Evolutionary conservation across 2,329 filamentous ascomycete genomes (phyloP).

Genomic region (Cadophora sp.): DNA sequence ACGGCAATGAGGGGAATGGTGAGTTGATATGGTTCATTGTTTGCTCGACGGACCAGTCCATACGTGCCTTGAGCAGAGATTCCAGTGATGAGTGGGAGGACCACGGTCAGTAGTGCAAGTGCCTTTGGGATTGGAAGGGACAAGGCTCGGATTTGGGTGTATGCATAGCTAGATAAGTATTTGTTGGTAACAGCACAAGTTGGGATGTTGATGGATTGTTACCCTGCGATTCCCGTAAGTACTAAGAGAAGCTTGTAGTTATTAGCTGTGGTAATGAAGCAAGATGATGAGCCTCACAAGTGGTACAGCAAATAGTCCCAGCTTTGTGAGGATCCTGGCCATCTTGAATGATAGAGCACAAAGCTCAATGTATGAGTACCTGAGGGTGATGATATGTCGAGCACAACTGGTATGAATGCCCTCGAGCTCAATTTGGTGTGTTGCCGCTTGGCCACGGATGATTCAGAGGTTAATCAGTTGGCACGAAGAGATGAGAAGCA

Average conservation of each 20-base stretch:
- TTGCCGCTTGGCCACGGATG: slow-evolving; percentile 1
- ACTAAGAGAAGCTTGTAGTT: slow-evolving; percentile 35
- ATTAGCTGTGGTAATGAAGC: slow-evolving; percentile 23
- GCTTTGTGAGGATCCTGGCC: slow-evolving; percentile 23
- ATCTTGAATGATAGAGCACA: slow-evolving; percentile 20
- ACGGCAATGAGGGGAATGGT: slow-evolving; percentile 41
- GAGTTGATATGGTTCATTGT: slow-evolving; percentile 36
- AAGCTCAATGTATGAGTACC: not conserved
- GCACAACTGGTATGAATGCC: not conserved
- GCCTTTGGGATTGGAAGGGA: slow-evolving; percentile 42
- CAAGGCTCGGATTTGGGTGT: slow-evolving; percentile 40
- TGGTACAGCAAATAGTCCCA: slow-evolving; percentile 32
- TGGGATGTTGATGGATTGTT: slow-evolving; percentile 1
- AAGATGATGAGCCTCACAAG: slow-evolving; percentile 30
- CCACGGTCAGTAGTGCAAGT: slow-evolving; percentile 39
- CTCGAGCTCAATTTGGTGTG: not conserved
- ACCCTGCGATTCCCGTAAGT: slow-evolving; percentile 41
- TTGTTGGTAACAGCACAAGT: slow-evolving; percentile 15
- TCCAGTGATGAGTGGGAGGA: slow-evolving; percentile 41
- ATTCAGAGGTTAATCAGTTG: not conserved
- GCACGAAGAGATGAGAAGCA: not conserved
- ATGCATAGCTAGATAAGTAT: slow-evolving; percentile 37
- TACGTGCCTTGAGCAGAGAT: slow-evolving; percentile 38
- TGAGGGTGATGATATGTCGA: not conserved
- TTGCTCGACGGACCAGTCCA: slow-evolving; percentile 34